Percentiles rank a stretch among this genome's conserved stretches.
Conservation (phyloP, 2,329 filamentous ascomycete genomes). For the Waltergamsia citrina region DNA sequence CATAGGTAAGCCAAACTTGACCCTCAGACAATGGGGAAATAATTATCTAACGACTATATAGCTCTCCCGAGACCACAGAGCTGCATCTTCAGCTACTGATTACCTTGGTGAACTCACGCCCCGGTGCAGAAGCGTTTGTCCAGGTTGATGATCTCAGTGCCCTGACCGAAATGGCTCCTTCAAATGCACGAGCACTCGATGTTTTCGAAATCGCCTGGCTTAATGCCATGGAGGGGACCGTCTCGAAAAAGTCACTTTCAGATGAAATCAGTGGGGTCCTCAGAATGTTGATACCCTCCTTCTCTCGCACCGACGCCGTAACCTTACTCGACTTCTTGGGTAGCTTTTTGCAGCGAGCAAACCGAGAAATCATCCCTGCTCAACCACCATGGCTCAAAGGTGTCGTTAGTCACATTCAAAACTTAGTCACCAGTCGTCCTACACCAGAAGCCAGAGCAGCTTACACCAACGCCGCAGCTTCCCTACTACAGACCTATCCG, state of each 20-base stretch:
- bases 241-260: constrained; percentile 19
- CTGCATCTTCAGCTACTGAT: constrained; percentile 48
- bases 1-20: constrained; percentile 34
- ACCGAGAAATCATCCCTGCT: constrained; percentile 37
- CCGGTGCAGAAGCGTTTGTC: constrained; percentile 40
- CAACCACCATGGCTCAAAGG: constrained; percentile 43
- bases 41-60: no score
- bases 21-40: not conserved
- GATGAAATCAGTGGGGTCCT: constrained; percentile 37
- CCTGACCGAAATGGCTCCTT: constrained; percentile 46
- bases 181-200: constrained; percentile 42
- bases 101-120: constrained; percentile 40
- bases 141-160: constrained; percentile 40
- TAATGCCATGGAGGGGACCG: constrained; percentile 26
- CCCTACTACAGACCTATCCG: constrained; percentile 47
- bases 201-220: constrained; percentile 49
- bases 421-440: constrained; percentile 44
- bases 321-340: constrained; percentile 50
- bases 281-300: constrained; percentile 38
- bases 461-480: constrained; percentile 48
- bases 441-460: constrained; percentile 44
- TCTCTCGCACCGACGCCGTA: constrained; percentile 49
- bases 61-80: constrained; percentile 40
- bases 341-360: constrained; percentile 37
- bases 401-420: constrained; percentile 37